Evolutionary conservation across 495 filamentous ascomycete species (phyloP), one percentile per base, ranked within the genome.

Genomic region (Ramalina intermedia): DNA sequence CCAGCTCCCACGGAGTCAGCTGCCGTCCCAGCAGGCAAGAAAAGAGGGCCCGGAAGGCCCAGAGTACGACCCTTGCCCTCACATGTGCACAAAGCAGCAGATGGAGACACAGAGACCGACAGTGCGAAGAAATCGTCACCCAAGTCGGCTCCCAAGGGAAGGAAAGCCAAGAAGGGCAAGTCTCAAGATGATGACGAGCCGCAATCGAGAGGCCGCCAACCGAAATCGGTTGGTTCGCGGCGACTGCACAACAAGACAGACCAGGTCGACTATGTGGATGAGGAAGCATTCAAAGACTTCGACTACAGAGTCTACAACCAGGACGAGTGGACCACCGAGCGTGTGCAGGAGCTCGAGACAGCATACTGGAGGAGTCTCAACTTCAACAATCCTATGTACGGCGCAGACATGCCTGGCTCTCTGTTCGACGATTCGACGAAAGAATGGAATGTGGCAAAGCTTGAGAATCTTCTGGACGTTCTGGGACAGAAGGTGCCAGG

Each of bases 291-390:
- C 68, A 81, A 83, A 57, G 73, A 79, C 44, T 98, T 93, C 58
- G 81, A 96, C 55, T 95, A 96, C 59, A 79, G 76, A 37, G 81
- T 96, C 56, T 75, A 85, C 47, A 80, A 85, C 48, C 75, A 86
- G 36, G 72, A 78, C 29, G 87, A 96, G 27, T 98, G 82, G 60
- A 94, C 90, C 0, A 71, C 79, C 0, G 90, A 96, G 61, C 73
- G 91, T 52, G 95, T 91, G 59, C 84, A 90, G 42, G 93, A 98
- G 64, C 71, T 98, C 4, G 91, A 98, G 66, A 79, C 83, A 23
- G 79, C 79, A 46, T 98, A 98, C 62, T 98, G 91, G 91, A 94
- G 87, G 66, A 90, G 84, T 2, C 71, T 98, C 47, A 96, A 87
- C 43, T 96, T 86, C 66, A 93, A 87, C 52, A 84, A 84, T 42